A percentile compares a stretch with the other conserved stretches of the same genome.
Conservation (phyloP, 805 yeast genomes). For the Torulaspora microellipsoides region DNA sequence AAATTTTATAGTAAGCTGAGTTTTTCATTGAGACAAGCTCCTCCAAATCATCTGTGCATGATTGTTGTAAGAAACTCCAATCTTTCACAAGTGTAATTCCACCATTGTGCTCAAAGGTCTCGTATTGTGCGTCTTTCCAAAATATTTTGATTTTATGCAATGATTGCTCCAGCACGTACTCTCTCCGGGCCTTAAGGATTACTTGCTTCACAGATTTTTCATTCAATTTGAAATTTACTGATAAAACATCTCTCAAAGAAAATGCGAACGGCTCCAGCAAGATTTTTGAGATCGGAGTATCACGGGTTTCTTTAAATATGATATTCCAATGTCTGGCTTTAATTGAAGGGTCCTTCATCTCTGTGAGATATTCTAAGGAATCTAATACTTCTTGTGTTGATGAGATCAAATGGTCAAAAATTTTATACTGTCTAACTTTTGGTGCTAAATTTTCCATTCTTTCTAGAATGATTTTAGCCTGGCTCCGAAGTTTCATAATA, state of each 20-base stretch:
- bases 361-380: constrained; percentile 34
- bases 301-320: constrained; percentile 36
- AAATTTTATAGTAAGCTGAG: constrained; percentile 56
- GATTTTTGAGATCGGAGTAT: not conserved
- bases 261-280: constrained; percentile 30
- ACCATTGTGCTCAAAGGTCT: constrained; percentile 48
- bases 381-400: constrained; percentile 1
- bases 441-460: constrained; percentile 1
- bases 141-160: constrained; percentile 44
- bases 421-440: constrained; percentile 4
- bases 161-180: constrained; percentile 57
- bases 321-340: constrained; percentile 63
- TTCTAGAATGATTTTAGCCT: not conserved
- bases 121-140: constrained; percentile 56
- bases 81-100: constrained; percentile 55
- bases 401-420: constrained; percentile 6
- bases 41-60: constrained; percentile 55
- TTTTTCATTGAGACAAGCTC: constrained; percentile 64
- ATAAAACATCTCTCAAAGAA: constrained; percentile 59
- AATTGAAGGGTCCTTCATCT: constrained; percentile 53
- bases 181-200: constrained; percentile 66
- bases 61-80: constrained; percentile 61
- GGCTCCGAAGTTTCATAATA: not conserved
- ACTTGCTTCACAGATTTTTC: constrained; percentile 44
- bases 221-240: constrained; percentile 45